Conservation (phyloP, 768 basidiomycete species). For the Tricholoma bakamatsutake region DNA sequence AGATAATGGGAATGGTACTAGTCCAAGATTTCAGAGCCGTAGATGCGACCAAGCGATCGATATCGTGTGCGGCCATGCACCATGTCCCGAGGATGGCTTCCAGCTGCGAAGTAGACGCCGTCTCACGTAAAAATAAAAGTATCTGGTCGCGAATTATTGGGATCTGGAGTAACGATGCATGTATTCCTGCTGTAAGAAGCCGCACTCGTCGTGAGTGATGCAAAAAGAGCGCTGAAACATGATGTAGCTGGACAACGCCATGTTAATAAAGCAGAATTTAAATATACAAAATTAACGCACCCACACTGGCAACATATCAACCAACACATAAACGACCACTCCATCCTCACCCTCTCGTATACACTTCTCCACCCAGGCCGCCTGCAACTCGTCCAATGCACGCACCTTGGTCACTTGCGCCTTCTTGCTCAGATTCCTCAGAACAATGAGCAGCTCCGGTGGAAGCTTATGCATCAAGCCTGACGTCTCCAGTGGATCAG, state of each 20-base stretch:
- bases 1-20: slow-evolving; percentile 22
- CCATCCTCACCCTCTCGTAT: slow-evolving; percentile 37
- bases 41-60: slow-evolving; percentile 55
- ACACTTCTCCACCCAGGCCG: slow-evolving; percentile 57
- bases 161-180: slow-evolving; percentile 59
- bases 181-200: slow-evolving; percentile 51
- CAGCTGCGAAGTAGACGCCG: slow-evolving; percentile 40
- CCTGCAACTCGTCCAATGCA: slow-evolving; percentile 80
- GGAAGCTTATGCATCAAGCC: slow-evolving; percentile 73
- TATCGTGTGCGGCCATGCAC: slow-evolving; percentile 66
- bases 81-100: slow-evolving; percentile 66
- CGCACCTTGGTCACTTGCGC: slow-evolving; percentile 77
- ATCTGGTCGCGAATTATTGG: slow-evolving; percentile 42
- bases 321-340: slow-evolving; percentile 31
- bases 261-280: neutral
- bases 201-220: slow-evolving; percentile 78
- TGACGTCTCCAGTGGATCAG: slow-evolving; percentile 82
- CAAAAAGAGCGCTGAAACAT: slow-evolving; percentile 74
- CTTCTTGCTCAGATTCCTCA: slow-evolving; percentile 84
- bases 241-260: slow-evolving; percentile 57
- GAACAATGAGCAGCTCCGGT: slow-evolving; percentile 75
- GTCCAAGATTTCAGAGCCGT: slow-evolving; percentile 53
- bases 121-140: slow-evolving; percentile 43
- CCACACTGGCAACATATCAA: slow-evolving; percentile 85
- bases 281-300: slow-evolving; percentile 34